phyloP scores from a whole-genome alignment of 2,329 filamentous ascomycete genomes.

The Pseudogymnoascus sp. region DNA sequence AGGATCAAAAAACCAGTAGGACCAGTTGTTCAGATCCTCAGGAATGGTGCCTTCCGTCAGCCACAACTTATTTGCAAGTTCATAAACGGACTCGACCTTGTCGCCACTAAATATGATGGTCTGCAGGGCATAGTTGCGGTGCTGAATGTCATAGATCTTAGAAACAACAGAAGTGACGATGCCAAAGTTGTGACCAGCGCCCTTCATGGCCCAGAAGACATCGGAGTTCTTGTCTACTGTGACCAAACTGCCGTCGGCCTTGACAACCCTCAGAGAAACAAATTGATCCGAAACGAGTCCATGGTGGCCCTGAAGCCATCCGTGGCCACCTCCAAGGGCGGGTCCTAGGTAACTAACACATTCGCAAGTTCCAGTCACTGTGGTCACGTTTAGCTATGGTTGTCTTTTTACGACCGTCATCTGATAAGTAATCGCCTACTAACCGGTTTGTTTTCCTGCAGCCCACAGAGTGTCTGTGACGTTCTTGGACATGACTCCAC shows the following conservation, averaged over 20 bases:
- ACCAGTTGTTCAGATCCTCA: slow-evolving; percentile 42
- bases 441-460: slow-evolving; percentile 32
- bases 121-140: slow-evolving; percentile 33
- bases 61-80: slow-evolving; percentile 38
- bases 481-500: slow-evolving; percentile 26
- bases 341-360: slow-evolving; percentile 42
- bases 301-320: slow-evolving; percentile 46
- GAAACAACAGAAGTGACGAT: slow-evolving; percentile 42
- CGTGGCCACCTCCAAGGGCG: slow-evolving; percentile 51
- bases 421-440: slow-evolving; percentile 41
- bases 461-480: slow-evolving; percentile 25
- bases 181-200: slow-evolving; percentile 53
- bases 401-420: slow-evolving; percentile 34
- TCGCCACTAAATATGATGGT: slow-evolving; percentile 40
- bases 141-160: slow-evolving; percentile 39
- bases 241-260: slow-evolving; percentile 42
- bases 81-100: slow-evolving; percentile 42
- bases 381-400: slow-evolving; percentile 28
- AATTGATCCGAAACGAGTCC: slow-evolving; percentile 43
- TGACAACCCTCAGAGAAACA: slow-evolving; percentile 41
- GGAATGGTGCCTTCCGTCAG: slow-evolving; percentile 37
- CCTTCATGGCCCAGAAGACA: slow-evolving; percentile 49
- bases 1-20: slow-evolving; percentile 38
- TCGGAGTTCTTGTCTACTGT: slow-evolving; percentile 38
- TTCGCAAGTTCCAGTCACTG: slow-evolving; percentile 39